Percentiles rank a stretch among this genome's conserved stretches.
Evolutionary conservation across 768 basidiomycete species (phyloP).

Genomic region (Boletus sp.): DNA sequence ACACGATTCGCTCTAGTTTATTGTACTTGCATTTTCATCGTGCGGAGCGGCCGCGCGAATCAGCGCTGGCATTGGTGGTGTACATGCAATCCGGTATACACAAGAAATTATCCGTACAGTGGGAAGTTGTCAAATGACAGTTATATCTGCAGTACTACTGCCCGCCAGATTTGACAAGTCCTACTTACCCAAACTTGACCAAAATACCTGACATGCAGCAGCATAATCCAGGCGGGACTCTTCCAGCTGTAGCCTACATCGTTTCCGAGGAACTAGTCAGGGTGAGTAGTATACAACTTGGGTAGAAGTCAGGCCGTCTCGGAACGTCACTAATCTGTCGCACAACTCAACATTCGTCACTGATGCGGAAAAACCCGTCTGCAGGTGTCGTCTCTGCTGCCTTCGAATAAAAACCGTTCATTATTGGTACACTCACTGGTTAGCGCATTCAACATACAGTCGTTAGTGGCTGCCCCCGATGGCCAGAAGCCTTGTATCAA

Average conservation of each 20-base stretch:
- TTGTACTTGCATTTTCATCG: not conserved
- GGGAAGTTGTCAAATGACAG: not conserved
- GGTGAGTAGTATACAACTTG: constrained; percentile 27
- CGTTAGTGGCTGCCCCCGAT: constrained; percentile 22
- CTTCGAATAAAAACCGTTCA: constrained; percentile 67
- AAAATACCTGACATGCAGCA: constrained; percentile 12
- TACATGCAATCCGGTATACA: too few relatives aligned
- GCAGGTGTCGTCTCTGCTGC: constrained; percentile 54
- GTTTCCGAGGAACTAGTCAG: constrained; percentile 58
- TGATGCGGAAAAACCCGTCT: not conserved
- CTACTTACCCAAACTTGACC: not conserved
- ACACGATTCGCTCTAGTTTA: not conserved
- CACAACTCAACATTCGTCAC: not conserved
- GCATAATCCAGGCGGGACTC: not conserved
- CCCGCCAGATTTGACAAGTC: not conserved
- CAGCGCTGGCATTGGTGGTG: not conserved
- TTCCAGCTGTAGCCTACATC: constrained; percentile 41
- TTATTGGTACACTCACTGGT: constrained; percentile 63
- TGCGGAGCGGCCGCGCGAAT: not conserved
- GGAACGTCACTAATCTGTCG: not conserved
- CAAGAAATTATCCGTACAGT: not conserved
- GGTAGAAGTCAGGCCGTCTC: not conserved
- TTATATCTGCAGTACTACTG: not conserved
- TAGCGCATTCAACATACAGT: constrained; percentile 48
- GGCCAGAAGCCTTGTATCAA: constrained; percentile 32